These are phyloP conservation scores for Monosporascus sp. DNA, from an alignment of 2,329 filamentous ascomycete species.

Conservation along the genomic window DNA sequence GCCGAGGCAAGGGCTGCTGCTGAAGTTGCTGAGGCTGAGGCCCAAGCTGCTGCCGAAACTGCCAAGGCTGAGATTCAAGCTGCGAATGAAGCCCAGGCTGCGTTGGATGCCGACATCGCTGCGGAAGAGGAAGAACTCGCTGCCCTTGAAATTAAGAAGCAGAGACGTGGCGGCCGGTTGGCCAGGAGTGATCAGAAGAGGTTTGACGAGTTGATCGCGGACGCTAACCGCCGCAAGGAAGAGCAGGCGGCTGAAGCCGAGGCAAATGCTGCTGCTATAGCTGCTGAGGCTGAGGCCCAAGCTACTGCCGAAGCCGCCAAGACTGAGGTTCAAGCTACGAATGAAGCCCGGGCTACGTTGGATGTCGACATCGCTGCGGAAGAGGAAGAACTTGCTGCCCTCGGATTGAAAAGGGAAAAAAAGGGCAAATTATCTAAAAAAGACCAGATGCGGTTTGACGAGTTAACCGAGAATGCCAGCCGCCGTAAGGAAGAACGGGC, in stretches of 20 bases:
- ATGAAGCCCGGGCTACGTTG: too few species aligned
- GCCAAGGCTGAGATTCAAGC: slow-evolving; percentile 9
- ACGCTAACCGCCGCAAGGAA: slow-evolving; percentile 26
- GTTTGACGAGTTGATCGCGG: slow-evolving; percentile 31
- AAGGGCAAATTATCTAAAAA: too few species aligned
- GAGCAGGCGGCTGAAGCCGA: slow-evolving; percentile 33
- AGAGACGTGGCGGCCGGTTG: slow-evolving; percentile 40
- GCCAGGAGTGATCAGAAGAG: slow-evolving; percentile 42
- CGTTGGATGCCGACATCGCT: not conserved
- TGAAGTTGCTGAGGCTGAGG: slow-evolving; percentile 9
- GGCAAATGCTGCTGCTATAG: slow-evolving; percentile 28
- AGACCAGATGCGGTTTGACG: too few species aligned
- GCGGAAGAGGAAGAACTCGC: slow-evolving; percentile 28
- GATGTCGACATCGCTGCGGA: too few species aligned
- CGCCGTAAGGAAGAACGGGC: too few species aligned
- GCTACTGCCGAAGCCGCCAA: too few species aligned
- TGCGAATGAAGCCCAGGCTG: slow-evolving; percentile 4
- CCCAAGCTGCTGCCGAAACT: not conserved
- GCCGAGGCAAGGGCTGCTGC: slow-evolving; percentile 28
- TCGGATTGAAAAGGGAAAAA: too few species aligned
- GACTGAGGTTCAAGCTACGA: too few species aligned
- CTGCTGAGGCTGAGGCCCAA: slow-evolving; percentile 16
- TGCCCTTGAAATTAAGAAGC: slow-evolving; percentile 42
- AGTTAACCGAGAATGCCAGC: too few species aligned
- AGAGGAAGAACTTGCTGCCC: too few species aligned